Evolutionary conservation across 2,329 filamentous ascomycete species (phyloP).

Genomic region (Pestalotiopsis fici): DNA sequence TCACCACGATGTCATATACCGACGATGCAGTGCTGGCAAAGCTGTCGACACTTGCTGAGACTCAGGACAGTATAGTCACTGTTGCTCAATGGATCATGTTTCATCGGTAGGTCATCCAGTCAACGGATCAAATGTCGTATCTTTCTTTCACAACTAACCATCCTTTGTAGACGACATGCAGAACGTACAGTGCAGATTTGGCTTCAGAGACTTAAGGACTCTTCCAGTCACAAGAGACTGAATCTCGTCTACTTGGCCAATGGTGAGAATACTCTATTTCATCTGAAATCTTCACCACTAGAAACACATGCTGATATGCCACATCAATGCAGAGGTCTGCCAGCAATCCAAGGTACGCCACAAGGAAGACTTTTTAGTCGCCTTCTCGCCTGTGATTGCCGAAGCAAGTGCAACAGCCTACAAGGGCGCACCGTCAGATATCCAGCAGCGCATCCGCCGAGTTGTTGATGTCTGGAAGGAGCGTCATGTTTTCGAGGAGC

Average conservation of each 20-base stretch:
- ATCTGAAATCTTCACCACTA: neutral
- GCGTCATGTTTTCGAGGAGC: conserved; percentile 77
- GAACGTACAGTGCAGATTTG: conserved; percentile 90
- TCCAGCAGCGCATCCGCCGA: conserved; percentile 83
- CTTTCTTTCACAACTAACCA: neutral
- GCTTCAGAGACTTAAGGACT: conserved; percentile 87
- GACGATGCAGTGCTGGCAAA: conserved; percentile 95
- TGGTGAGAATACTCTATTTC: conserved; percentile 54
- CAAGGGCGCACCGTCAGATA: conserved; percentile 81
- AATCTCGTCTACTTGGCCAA: conserved; percentile 95
- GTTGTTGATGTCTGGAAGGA: conserved; percentile 96
- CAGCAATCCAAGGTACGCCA: conserved; percentile 93
- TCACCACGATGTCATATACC: conserved; percentile 80
- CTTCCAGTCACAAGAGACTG: conserved; percentile 79
- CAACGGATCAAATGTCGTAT: neutral
- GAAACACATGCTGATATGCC: conserved; percentile 12
- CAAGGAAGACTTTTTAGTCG: conserved; percentile 89
- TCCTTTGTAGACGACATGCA: conserved; percentile 73
- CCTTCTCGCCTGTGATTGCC: conserved; percentile 88
- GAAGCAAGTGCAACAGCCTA: conserved; percentile 92
- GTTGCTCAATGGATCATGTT: conserved; percentile 99
- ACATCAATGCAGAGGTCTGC: conserved; percentile 71
- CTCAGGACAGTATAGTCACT: conserved; percentile 93
- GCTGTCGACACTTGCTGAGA: conserved; percentile 93
- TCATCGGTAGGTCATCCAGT: conserved; percentile 68